These are phyloP conservation scores for Rhizopus sp. DNA, from an alignment of 371 early-diverging fungal species.

Conservation along the genomic window DNA sequence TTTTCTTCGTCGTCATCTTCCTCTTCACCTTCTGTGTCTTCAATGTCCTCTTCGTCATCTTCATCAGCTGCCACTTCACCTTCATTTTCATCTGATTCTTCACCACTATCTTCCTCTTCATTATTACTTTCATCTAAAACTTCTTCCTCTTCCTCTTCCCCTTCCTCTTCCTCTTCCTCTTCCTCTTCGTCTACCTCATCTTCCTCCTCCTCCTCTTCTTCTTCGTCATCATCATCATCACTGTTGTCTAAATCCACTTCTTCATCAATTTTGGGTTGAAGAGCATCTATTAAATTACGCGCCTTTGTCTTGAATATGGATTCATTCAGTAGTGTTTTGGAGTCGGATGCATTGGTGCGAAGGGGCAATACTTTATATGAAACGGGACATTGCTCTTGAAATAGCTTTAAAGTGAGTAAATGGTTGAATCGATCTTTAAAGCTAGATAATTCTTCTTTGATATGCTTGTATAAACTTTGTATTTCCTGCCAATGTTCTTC, in stretches of 20 bases:
- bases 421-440: slow-evolving; percentile 20
- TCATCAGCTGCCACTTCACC: background rate
- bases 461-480: slow-evolving; percentile 12
- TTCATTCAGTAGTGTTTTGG: slow-evolving; percentile 11
- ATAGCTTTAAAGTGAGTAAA: background rate
- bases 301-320: slow-evolving; percentile 26
- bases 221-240: slow-evolving; percentile 11
- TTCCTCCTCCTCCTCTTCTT: slow-evolving; percentile 9
- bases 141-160: slow-evolving; percentile 1
- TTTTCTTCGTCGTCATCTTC: slow-evolving; percentile 15
- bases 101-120: slow-evolving; percentile 1
- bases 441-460: slow-evolving; percentile 16
- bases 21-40: slow-evolving; percentile 13
- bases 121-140: slow-evolving; percentile 6
- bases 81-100: background rate
- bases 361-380: background rate
- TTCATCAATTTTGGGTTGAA: slow-evolving; percentile 16
- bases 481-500: slow-evolving; percentile 10
- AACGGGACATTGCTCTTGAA: background rate
- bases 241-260: slow-evolving; percentile 11
- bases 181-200: slow-evolving; percentile 20
- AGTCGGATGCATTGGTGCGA: background rate
- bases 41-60: slow-evolving; percentile 9
- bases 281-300: slow-evolving; percentile 27
- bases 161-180: too few relatives aligned